Evolutionary conservation across 805 yeast species (phyloP).

Genomic region (Ogataea siamensis): DNA sequence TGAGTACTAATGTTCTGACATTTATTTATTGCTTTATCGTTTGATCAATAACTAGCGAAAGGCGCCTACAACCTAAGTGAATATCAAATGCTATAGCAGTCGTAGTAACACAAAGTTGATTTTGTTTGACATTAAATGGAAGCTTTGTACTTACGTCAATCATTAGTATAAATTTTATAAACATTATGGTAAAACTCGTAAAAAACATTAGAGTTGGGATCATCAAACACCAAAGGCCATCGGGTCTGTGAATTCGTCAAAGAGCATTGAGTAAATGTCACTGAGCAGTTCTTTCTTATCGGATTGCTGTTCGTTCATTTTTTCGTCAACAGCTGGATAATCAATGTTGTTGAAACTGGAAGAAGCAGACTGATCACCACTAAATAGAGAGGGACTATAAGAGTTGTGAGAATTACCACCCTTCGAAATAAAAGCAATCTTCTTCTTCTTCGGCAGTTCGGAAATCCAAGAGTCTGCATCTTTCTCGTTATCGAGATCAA

Average conservation of each 20-base stretch:
- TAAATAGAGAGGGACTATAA: too few species aligned
- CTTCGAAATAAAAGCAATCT: too few species aligned
- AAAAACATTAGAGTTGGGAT: not conserved
- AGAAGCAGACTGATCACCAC: too few species aligned
- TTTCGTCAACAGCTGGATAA: not conserved
- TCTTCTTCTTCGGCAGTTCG: conserved; percentile 5
- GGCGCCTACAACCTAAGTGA: too few species aligned
- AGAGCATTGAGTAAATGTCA: conserved; percentile 46
- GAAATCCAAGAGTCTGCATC: not conserved
- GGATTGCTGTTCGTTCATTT: not conserved
- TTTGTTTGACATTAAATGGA: too few species aligned
- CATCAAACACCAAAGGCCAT: conserved; percentile 29
- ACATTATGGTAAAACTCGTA: conserved; percentile 20
- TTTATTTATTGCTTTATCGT: conserved; percentile 18
- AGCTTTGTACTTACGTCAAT: not conserved
- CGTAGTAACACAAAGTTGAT: too few species aligned
- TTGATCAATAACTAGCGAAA: too few species aligned
- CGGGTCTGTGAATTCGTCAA: conserved; percentile 42
- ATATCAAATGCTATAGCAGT: too few species aligned
- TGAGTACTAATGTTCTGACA: too few species aligned
- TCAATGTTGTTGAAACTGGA: not conserved
- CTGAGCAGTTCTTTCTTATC: conserved; percentile 34
- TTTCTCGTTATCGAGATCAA: conserved; percentile 11
- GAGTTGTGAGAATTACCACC: too few species aligned
- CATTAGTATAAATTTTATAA: conserved; percentile 27